Evolutionary conservation across 192 early-diverging fungal genomes (phyloP).

Genomic region (Coemansia javaensis): DNA sequence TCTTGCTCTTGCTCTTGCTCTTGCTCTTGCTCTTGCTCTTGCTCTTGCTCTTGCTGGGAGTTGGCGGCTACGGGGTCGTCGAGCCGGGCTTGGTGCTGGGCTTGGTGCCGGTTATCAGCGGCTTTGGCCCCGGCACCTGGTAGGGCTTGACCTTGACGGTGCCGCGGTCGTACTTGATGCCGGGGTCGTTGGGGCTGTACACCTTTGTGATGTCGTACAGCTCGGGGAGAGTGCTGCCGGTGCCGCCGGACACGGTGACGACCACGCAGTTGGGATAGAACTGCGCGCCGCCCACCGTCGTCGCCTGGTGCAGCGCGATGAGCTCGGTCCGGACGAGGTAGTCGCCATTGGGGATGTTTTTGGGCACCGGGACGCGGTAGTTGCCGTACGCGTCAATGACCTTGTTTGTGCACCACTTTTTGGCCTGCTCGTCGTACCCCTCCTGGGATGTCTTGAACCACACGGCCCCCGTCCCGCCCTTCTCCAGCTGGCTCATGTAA

Average conservation of each 20-base stretch:
- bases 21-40: too few species aligned
- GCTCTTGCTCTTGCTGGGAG: too few species aligned
- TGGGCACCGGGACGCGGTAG: conserved; percentile 10
- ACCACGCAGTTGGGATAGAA: conserved; percentile 23
- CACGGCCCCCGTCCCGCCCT: conserved; percentile 1
- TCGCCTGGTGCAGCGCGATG: conserved; percentile 15
- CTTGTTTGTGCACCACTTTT: conserved; percentile 21
- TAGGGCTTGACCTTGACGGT: neutral
- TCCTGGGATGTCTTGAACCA: conserved; percentile 25
- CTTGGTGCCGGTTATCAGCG: too few species aligned
- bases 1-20: too few species aligned
- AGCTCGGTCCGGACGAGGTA: conserved; percentile 23
- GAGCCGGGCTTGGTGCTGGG: too few species aligned
- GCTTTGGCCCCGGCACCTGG: conserved; percentile 13
- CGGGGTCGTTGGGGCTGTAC: conserved; percentile 9
- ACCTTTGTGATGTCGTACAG: conserved; percentile 13
- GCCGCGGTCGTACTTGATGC: conserved; percentile 9
- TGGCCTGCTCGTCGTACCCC: neutral
- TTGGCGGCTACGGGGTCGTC: too few species aligned
- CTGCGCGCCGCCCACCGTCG: conserved; percentile 6
- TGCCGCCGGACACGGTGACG: conserved; percentile 3
- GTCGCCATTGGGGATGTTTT: conserved; percentile 11
- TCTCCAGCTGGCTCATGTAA: conserved; percentile 7
- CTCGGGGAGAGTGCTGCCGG: neutral
- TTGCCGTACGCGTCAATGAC: conserved; percentile 6